Evolutionary conservation across 2,329 filamentous ascomycete genomes (phyloP).

Genomic region (Torrubiella hemipterigena): DNA sequence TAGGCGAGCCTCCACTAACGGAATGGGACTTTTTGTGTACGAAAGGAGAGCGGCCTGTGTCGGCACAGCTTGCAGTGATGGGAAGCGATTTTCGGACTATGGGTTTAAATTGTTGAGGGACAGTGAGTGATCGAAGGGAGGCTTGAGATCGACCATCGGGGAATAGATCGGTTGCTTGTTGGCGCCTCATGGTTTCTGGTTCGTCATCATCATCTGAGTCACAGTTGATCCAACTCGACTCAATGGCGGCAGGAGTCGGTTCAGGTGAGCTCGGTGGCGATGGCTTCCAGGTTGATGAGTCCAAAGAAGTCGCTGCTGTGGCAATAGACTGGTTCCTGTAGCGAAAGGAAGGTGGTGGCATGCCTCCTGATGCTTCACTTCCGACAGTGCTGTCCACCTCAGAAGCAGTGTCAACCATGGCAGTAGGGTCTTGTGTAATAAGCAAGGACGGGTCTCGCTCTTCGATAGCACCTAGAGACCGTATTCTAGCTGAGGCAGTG

Average conservation of each 20-base stretch:
- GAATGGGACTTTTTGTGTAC: conserved; percentile 14
- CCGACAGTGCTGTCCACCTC: conserved; percentile 19
- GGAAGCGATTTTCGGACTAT: no score
- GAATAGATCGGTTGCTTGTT: no score
- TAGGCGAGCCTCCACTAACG: conserved; percentile 7
- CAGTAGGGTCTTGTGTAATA: conserved; percentile 11
- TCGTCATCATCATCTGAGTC: conserved; percentile 21
- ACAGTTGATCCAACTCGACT: conserved; percentile 24
- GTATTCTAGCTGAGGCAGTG: conserved; percentile 16
- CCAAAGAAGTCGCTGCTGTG: conserved; percentile 23
- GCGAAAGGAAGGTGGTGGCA: conserved; percentile 19
- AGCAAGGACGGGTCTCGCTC: conserved; percentile 22
- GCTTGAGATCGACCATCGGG: no score
- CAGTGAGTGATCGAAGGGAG: conserved; percentile 19
- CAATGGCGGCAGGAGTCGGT: conserved; percentile 9
- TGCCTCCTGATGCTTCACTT: conserved; percentile 17
- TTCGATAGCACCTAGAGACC: conserved; percentile 21
- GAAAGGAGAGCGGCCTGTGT: no score
- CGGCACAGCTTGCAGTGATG: no score
- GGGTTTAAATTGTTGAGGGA: no score
- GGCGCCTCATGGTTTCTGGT: no score
- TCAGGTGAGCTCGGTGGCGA: conserved; percentile 14
- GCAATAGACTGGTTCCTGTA: conserved; percentile 21
- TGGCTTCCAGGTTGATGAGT: conserved; percentile 15
- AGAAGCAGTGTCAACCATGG: conserved; percentile 15